These are phyloP conservation scores for Piper betle DNA, from an alignment of 164 flowering plant species.

Conservation along the genomic window DNA sequence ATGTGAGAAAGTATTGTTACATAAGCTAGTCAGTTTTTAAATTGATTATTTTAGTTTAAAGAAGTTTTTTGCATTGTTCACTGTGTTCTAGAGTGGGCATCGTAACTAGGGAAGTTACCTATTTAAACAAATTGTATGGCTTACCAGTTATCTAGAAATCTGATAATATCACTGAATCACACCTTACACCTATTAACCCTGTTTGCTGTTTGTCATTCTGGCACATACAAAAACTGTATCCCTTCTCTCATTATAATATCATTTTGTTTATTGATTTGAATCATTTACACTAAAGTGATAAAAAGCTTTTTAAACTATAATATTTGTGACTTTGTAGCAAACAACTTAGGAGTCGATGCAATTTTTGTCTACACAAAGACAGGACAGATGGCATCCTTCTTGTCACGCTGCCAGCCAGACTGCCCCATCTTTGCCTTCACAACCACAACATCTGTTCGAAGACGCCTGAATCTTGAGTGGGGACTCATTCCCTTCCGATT, in stretches of 20 bases:
- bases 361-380: slow-evolving; percentile 76
- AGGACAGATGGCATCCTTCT: slow-evolving; percentile 93
- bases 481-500: slow-evolving; percentile 88
- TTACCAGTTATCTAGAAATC: not conserved
- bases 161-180: not conserved
- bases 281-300: too few relatives aligned
- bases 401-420: slow-evolving; percentile 94
- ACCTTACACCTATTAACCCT: not conserved
- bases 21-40: too few relatives aligned
- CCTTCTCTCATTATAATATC: not conserved
- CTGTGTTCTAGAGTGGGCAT: not conserved
- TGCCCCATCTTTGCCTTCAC: slow-evolving; percentile 98
- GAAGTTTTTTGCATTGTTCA: too few relatives aligned
- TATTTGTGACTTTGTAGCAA: slow-evolving; percentile 39
- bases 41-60: too few relatives aligned
- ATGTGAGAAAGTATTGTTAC: too few relatives aligned
- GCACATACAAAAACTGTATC: not conserved
- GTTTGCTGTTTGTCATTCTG: not conserved
- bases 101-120: not conserved
- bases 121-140: not conserved
- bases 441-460: slow-evolving; percentile 46
- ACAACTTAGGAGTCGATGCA: slow-evolving; percentile 85
- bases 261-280: too few relatives aligned
- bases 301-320: not conserved
- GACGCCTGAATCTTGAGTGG: slow-evolving; percentile 91